phyloP scores from a whole-genome alignment of 441 rosid genomes.

The Gossypium trilobum region DNA sequence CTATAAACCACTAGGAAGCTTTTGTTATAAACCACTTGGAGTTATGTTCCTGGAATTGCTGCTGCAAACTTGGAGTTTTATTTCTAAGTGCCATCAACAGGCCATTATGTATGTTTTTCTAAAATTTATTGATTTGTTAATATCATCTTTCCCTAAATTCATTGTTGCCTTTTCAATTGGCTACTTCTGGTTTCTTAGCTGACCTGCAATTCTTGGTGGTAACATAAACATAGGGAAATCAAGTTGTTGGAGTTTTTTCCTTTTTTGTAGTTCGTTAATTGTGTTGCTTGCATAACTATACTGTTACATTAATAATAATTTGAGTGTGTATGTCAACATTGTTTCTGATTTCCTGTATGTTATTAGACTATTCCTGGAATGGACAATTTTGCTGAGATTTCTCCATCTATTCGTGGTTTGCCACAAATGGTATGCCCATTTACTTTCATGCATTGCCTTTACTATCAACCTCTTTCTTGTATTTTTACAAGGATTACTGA shows the following conservation, averaged over 20 bases:
- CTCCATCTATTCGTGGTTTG: conserved; percentile 66
- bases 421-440: conserved; percentile 74
- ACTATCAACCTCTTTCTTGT: not conserved
- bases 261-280: not conserved
- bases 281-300: not conserved
- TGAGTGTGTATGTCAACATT: not conserved
- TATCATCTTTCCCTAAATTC: not conserved
- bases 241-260: conserved; percentile 3
- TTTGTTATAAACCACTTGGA: not conserved
- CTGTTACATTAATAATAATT: conserved; percentile 3
- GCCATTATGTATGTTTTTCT: not conserved
- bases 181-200: not conserved
- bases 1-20: not conserved
- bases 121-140: not conserved
- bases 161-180: not conserved
- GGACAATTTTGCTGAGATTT: conserved; percentile 59
- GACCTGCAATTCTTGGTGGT: not conserved
- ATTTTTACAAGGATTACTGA: conserved; percentile 1
- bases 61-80: not conserved
- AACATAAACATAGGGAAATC: not conserved
- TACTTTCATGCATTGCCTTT: not conserved
- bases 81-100: not conserved
- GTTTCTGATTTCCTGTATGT: conserved; percentile 13
- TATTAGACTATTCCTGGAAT: conserved; percentile 87
- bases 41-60: not conserved